Evolutionary conservation across 169 alveolate genomes (phyloP), one percentile per base, ranked within the genome.

Genomic region (Plasmodium gallinaceum): DNA sequence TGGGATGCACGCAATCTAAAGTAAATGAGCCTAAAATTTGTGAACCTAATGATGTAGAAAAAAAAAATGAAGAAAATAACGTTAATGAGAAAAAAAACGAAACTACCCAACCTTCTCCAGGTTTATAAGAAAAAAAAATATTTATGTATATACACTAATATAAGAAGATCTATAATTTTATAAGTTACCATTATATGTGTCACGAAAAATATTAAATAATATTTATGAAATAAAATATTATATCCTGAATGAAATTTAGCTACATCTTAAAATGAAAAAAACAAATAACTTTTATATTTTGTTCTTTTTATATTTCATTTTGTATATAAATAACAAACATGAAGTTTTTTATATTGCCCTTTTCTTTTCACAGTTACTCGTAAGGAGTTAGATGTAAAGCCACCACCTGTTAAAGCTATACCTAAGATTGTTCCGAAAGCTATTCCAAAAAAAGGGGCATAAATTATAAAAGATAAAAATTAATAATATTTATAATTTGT

Each of bases 321-420:
- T 32, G 4, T 32, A 2, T 2, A 32, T 4, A 32, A 32, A 32
- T 32, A 32, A 32, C 4, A 32, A 2, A 4, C 39, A 32, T 32
- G 39, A 32, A 32, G 39, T 58, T 58, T 8, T 22, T 51, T 14
- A 10, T 7, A 9, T 20, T 42, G 54, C 9, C 60, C 45, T 43
- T 10, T 24, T 71, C 51, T 3, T 18, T 32, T 39, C 24, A 8
- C 78, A 78, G 71, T n/a, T 12, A 16, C 26, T 8, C 45, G 52
- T 18, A 78, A 61, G 7, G 43, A 74, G 7, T 60, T 78, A 22
- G 90, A 78, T 48, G 69, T 78, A 0, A 78, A 65, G n/a, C 90
- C 90, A 7, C 90, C 90, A 78, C 90, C 90, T 5, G 90, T 78
- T 42, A 78, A 78, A 70, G 90, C 90, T 45, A 37, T 78, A n/a